These are phyloP conservation scores for Ploettnerulaceae sp. DNA, from an alignment of 2,329 filamentous ascomycete genomes.

Conservation along the genomic window DNA sequence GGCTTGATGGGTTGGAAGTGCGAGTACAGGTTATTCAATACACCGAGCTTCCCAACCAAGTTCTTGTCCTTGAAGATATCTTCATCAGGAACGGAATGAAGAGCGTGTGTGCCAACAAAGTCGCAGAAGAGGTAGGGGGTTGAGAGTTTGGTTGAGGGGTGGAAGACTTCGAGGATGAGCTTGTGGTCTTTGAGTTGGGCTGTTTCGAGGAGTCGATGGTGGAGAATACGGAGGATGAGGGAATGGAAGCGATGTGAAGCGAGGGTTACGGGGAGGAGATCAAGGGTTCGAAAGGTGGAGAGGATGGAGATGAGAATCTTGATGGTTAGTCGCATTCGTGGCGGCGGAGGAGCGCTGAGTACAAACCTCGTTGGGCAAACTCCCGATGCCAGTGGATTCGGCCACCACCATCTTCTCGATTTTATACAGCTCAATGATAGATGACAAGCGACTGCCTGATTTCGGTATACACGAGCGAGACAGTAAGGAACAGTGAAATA, in stretches of 20 bases:
- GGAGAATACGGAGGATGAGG: slow-evolving; percentile 57
- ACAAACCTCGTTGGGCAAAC: slow-evolving; percentile 27
- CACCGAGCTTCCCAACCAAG: slow-evolving; percentile 43
- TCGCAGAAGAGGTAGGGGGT: slow-evolving; percentile 66
- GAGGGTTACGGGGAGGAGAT: slow-evolving; percentile 50
- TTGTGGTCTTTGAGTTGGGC: slow-evolving; percentile 54
- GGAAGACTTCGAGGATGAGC: slow-evolving; percentile 74
- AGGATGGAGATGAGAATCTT: slow-evolving; percentile 50
- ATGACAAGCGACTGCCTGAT: slow-evolving; percentile 17
- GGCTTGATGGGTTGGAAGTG: slow-evolving; percentile 62
- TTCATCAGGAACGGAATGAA: slow-evolving; percentile 40
- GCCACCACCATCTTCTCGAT: slow-evolving; percentile 18
- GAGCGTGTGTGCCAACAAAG: slow-evolving; percentile 55
- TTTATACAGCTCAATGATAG: slow-evolving; percentile 3
- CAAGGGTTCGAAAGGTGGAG: slow-evolving; percentile 42
- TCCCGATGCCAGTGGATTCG: slow-evolving; percentile 15
- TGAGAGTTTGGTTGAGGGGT: slow-evolving; percentile 62
- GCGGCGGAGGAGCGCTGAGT: neutral
- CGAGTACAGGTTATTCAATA: slow-evolving; percentile 51
- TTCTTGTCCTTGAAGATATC: slow-evolving; percentile 18
- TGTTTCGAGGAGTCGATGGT: slow-evolving; percentile 57
- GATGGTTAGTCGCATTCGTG: neutral
- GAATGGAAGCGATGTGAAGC: slow-evolving; percentile 60
- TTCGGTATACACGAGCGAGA: neutral
- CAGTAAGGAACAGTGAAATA: neutral